phyloP scores from a whole-genome alignment of 305 asterid genomes.

The Fraxinus ornus region DNA sequence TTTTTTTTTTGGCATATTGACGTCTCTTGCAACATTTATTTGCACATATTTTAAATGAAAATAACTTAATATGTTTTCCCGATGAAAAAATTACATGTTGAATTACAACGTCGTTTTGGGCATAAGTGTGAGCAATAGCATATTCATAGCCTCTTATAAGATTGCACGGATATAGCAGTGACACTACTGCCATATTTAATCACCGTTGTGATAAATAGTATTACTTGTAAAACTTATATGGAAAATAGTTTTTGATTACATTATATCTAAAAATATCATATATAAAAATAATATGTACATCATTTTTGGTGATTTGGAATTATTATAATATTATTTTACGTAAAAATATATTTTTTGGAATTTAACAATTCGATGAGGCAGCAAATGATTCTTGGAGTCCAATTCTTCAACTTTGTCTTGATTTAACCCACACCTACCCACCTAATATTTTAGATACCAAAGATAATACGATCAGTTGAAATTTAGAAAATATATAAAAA shows the following conservation, averaged over 20 bases:
- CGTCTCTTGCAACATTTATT: slow-evolving; percentile 11
- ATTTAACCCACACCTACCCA: neutral
- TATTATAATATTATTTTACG: neutral
- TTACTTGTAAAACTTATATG: neutral
- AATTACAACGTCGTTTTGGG: no score
- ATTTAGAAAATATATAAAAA: neutral
- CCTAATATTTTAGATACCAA: neutral
- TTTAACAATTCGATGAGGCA: neutral
- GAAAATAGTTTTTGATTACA: no score
- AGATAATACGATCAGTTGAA: neutral
- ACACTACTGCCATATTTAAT: no score
- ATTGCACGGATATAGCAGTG: no score
- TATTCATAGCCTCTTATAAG: no score
- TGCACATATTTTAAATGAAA: neutral
- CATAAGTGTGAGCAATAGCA: no score
- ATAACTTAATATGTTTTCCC: neutral
- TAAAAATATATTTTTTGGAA: neutral
- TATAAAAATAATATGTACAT: neutral
- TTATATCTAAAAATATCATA: no score
- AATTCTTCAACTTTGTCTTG: neutral
- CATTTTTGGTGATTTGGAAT: neutral
- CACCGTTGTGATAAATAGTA: neutral
- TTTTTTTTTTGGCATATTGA: neutral
- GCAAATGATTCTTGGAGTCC: neutral
- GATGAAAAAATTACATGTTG: neutral